These are phyloP conservation scores for Akanthomyces lecanii DNA, from an alignment of 2,329 filamentous ascomycete genomes.

Conservation along the genomic window DNA sequence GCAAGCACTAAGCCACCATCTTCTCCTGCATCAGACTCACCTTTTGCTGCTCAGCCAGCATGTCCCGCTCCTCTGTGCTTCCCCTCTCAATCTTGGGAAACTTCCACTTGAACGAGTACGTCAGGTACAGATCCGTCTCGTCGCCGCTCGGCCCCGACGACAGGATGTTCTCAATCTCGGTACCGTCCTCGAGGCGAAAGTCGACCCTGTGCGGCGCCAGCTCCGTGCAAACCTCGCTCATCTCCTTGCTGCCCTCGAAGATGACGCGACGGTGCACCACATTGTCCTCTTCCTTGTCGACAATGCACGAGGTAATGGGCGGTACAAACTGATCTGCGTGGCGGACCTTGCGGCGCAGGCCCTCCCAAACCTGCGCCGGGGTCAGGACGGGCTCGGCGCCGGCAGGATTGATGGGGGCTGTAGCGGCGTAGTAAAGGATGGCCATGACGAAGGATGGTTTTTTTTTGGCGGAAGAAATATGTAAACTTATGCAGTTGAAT, in stretches of 20 bases:
- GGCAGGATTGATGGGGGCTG: conserved; percentile 28
- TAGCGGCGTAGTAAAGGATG: conserved; percentile 23
- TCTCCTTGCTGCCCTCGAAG: conserved; percentile 19
- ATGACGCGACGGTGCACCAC: conserved; percentile 24
- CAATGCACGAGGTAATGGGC: conserved; percentile 20
- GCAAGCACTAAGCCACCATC: too few relatives aligned
- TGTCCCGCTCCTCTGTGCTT: conserved; percentile 20
- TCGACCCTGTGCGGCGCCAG: conserved; percentile 28
- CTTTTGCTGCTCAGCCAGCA: conserved; percentile 23
- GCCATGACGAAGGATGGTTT: neutral
- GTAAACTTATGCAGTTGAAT: neutral
- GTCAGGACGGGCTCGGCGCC: conserved; percentile 23
- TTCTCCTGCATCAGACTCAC: conserved; percentile 18
- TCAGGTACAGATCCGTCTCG: conserved; percentile 29
- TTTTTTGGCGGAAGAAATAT: too few relatives aligned
- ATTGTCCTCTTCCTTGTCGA: conserved; percentile 13
- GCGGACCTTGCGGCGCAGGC: conserved; percentile 28
- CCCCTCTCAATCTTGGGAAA: conserved; percentile 22
- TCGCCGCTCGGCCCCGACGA: conserved; percentile 21
- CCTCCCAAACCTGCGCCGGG: conserved; percentile 26
- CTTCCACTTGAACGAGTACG: conserved; percentile 32
- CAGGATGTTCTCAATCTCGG: conserved; percentile 30
- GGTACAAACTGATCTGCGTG: conserved; percentile 28
- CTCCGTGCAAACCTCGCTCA: conserved; percentile 30
- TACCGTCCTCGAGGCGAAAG: conserved; percentile 29